phyloP scores from a whole-genome alignment of 2,329 filamentous ascomycete species.

The Phyllosticta ampelicida region DNA sequence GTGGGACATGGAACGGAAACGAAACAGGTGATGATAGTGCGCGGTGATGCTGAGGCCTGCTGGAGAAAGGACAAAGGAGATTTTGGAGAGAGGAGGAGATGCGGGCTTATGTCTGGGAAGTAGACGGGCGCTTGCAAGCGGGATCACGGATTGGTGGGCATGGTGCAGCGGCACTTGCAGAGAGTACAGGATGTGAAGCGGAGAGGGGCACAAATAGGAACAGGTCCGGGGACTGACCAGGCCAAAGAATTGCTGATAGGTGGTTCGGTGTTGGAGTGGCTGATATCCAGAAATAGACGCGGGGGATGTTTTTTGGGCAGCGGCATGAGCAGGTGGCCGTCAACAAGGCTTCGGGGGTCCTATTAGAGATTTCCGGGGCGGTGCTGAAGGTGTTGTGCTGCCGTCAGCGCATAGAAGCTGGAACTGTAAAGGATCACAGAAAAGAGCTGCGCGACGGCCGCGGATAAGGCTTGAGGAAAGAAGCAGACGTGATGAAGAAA shows the following conservation, averaged over 20 bases:
- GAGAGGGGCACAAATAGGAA: conserved; percentile 2
- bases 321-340: background rate
- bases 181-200: conserved; percentile 1
- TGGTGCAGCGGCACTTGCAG: background rate
- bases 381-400: background rate
- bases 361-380: background rate
- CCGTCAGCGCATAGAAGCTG: background rate
- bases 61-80: conserved; percentile 20
- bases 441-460: background rate
- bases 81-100: conserved; percentile 24
- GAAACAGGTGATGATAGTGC: conserved; percentile 22
- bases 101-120: conserved; percentile 28
- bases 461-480: background rate
- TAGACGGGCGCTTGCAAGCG: conserved; percentile 22
- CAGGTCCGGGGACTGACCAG: conserved; percentile 7
- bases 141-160: conserved; percentile 7
- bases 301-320: background rate
- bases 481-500: background rate
- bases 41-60: conserved; percentile 32
- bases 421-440: background rate
- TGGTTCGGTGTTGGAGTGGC: background rate
- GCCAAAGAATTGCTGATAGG: conserved; percentile 10
- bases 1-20: conserved; percentile 12
- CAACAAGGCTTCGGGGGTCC: background rate
- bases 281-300: conserved; percentile 10